Conservation (phyloP, 2,329 filamentous ascomycete genomes). For the Cladosporium sp. region DNA sequence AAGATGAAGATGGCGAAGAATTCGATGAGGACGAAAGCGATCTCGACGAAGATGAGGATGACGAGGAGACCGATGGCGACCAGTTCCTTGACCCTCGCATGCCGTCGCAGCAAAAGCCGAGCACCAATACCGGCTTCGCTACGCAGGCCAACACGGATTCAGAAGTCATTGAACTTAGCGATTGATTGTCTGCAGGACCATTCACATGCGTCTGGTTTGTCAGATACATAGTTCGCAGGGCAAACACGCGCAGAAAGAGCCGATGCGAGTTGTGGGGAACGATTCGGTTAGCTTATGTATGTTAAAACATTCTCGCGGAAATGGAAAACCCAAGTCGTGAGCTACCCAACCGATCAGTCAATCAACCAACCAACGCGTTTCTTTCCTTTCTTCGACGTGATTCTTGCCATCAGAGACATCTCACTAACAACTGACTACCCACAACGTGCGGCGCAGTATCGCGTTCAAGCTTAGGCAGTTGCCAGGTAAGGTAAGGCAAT, state of each 20-base stretch:
- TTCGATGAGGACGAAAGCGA: conserved; percentile 20
- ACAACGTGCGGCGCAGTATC: too few species aligned
- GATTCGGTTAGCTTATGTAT: neutral
- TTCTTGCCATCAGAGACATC: too few species aligned
- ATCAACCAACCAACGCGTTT: too few species aligned
- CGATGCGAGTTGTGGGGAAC: neutral
- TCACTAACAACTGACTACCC: too few species aligned
- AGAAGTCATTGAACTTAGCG: conserved; percentile 33
- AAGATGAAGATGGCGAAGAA: conserved; percentile 23
- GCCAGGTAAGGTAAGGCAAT: too few species aligned
- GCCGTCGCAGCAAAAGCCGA: conserved; percentile 10
- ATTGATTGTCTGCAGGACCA: conserved; percentile 21
- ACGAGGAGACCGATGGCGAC: conserved; percentile 22
- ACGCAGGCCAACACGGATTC: conserved; percentile 11
- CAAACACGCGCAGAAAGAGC: neutral
- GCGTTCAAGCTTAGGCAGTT: too few species aligned
- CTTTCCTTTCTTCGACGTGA: too few species aligned
- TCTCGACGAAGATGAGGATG: conserved; percentile 22
- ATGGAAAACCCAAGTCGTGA: neutral
- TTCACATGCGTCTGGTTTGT: neutral
- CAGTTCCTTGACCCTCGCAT: conserved; percentile 16
- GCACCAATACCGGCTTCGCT: conserved; percentile 25
- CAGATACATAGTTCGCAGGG: neutral
- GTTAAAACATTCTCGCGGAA: neutral
- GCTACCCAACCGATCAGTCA: neutral